Base-by-base conservation (phyloP, 2,329 filamentous ascomycete genomes). In the Monilinia vaccinii-corymbosi region DNA sequence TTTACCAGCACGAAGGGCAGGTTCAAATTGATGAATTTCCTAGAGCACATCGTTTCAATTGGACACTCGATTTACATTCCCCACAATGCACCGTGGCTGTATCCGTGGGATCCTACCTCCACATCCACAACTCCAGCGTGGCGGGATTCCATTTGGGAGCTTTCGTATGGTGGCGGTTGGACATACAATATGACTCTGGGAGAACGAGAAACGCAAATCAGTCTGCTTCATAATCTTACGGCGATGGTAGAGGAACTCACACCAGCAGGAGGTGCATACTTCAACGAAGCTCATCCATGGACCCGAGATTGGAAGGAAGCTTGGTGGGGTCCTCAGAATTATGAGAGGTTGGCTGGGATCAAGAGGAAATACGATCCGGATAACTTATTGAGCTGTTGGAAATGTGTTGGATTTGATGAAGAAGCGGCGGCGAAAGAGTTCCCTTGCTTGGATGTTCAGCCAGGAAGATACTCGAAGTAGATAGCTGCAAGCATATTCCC, bases 341-440 rank as follows among this genome's bases (percentile, higher is more conserved):
- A 66, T 51, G 42, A 47, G 8, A 57, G 32, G 1, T 40, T 67
- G 50, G 31, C 62, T 23, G 60, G 51, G 32, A 67, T 67, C 21
- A 66, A 67, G 52, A 61, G 47, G 34, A 64, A 62, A 38, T 65
- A 65, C 55, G 65, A 66, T 62, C 64, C 64, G 31, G 60, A 63
- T 9, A 47, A 47, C 36, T 40, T 67, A n/a, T 64, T 67, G 9
- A 32, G 55, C 53, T 52, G 65, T 58, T 60, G 65, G 65, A 62
- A 66, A 47, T 64, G 65, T 52, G 58, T 65, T 16, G 63, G 63
- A 11, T 65, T 62, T 34, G 48, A 65, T 4, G 62, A 65, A 36
- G 36, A 55, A 13, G 58, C 16, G 2, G 56, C 59, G 8, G 44
- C 18, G 28, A 48, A 44, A n/a, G 42, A 42, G 32, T 64, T 64